These are phyloP conservation scores for Yamadazyma atlantica DNA, from an alignment of 1,139 yeast species.

Conservation along the genomic window DNA sequence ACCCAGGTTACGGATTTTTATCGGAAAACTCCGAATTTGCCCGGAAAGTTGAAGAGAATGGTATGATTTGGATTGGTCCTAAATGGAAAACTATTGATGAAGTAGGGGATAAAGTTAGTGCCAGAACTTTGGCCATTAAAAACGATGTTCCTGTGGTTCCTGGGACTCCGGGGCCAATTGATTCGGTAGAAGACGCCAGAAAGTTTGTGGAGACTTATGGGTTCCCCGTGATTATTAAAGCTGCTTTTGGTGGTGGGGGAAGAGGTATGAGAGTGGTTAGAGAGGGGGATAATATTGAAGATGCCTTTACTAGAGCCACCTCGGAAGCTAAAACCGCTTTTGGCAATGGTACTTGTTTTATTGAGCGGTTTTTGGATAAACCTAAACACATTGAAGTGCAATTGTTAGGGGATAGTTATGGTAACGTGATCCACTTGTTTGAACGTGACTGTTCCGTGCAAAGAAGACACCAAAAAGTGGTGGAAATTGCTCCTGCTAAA, in stretches of 20 bases:
- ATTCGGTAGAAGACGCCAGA: constrained; percentile 70
- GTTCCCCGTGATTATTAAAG: constrained; percentile 94
- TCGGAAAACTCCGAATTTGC: constrained; percentile 96
- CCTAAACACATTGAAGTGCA: constrained; percentile 99
- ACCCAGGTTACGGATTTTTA: constrained; percentile 97
- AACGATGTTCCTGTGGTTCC: constrained; percentile 94
- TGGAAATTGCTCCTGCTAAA: constrained; percentile 98
- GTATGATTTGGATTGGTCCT: constrained; percentile 97
- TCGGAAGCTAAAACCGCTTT: constrained; percentile 94
- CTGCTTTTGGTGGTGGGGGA: constrained; percentile 99
- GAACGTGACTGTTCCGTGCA: constrained; percentile 99
- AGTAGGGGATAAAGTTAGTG: constrained; percentile 98
- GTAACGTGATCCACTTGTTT: constrained; percentile 91
- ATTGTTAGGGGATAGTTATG: constrained; percentile 88
- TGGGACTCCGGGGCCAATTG: constrained; percentile 98
- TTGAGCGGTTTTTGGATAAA: constrained; percentile 89
- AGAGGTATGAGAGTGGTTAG: constrained; percentile 99
- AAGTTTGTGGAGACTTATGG: constrained; percentile 82
- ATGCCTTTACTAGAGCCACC: constrained; percentile 91
- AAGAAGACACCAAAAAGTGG: constrained; percentile 98
- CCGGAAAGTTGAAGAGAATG: constrained; percentile 82
- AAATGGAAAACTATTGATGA: constrained; percentile 83
- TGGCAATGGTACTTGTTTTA: constrained; percentile 97
- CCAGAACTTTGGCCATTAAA: constrained; percentile 79
- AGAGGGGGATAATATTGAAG: constrained; percentile 90